phyloP scores from a whole-genome alignment of 129 eudicot genomes.

The Glebionis coronaria region DNA sequence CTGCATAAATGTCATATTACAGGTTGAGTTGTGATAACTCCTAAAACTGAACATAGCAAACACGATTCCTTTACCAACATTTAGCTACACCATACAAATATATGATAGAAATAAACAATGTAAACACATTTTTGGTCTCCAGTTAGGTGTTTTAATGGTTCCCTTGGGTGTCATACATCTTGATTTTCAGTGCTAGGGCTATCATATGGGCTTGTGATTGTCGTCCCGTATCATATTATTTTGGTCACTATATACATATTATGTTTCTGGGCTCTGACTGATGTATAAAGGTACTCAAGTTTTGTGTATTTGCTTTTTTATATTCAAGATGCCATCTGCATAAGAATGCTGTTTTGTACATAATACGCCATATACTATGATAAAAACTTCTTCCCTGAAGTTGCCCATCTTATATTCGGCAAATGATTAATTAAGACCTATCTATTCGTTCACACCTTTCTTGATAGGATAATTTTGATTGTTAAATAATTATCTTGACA shows the following conservation, averaged over 20 bases:
- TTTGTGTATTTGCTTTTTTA: neutral
- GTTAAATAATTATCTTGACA: constrained; percentile 7
- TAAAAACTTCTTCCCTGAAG: no score
- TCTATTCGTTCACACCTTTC: neutral
- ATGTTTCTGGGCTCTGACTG: neutral
- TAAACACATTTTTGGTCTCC: neutral
- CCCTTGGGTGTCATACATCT: neutral
- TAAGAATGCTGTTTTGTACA: no score
- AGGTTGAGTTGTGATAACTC: neutral
- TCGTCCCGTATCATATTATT: neutral
- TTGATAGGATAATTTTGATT: neutral
- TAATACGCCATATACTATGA: no score
- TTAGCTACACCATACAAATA: neutral
- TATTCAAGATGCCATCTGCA: neutral
- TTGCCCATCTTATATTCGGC: neutral
- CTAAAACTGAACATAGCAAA: neutral
- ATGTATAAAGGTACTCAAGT: no score
- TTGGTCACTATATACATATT: constrained; percentile 1
- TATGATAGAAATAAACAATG: neutral
- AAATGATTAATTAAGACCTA: constrained; percentile 14
- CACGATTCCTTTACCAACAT: neutral
- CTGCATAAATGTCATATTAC: neutral
- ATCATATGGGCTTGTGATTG: neutral
- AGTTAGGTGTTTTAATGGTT: neutral
- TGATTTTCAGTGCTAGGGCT: neutral